Percentiles rank a stretch among this genome's conserved stretches.
phyloP scores from a whole-genome alignment of 73 alveolate species.

The Blepharisma japonicum region DNA sequence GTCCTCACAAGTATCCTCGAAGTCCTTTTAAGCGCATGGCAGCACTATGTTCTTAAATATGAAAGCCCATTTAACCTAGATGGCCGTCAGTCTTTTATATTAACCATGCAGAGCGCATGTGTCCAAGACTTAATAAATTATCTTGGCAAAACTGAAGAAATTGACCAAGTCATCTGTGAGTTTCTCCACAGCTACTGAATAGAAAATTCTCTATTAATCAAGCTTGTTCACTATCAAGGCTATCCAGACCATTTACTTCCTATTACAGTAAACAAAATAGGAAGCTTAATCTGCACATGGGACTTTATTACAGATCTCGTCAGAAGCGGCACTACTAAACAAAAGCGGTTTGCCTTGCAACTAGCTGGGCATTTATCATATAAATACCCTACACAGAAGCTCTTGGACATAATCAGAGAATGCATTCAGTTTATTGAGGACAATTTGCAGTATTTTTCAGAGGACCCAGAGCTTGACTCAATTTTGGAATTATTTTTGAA shows the following conservation, averaged over 20 bases:
- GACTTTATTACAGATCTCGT: slow-evolving; percentile 24
- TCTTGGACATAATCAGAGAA: not conserved
- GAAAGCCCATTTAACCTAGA: not conserved
- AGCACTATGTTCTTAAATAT: not conserved
- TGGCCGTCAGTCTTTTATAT: not conserved
- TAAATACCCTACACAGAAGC: slow-evolving; percentile 19
- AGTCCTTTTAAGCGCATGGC: slow-evolving; percentile 31
- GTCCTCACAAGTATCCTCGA: slow-evolving; percentile 11
- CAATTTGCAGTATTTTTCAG: slow-evolving; percentile 15
- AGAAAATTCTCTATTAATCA: not conserved
- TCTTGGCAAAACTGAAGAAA: slow-evolving; percentile 4
- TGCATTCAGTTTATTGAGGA: slow-evolving; percentile 25
- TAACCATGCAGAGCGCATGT: slow-evolving; percentile 31
- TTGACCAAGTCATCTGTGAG: slow-evolving; percentile 4
- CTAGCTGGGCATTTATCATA: slow-evolving; percentile 26
- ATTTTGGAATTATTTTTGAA: not conserved
- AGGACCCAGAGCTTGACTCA: not conserved
- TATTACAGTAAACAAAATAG: slow-evolving; percentile 7
- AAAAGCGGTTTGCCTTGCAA: slow-evolving; percentile 16
- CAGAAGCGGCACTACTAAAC: slow-evolving; percentile 3
- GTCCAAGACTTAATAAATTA: slow-evolving; percentile 3
- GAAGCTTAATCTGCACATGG: slow-evolving; percentile 16
- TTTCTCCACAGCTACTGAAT: slow-evolving; percentile 18
- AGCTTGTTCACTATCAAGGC: slow-evolving; percentile 20
- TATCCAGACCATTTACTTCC: not conserved